Base-by-base conservation (phyloP, 805 yeast genomes). In the Komagataella pseudopastoris region DNA sequence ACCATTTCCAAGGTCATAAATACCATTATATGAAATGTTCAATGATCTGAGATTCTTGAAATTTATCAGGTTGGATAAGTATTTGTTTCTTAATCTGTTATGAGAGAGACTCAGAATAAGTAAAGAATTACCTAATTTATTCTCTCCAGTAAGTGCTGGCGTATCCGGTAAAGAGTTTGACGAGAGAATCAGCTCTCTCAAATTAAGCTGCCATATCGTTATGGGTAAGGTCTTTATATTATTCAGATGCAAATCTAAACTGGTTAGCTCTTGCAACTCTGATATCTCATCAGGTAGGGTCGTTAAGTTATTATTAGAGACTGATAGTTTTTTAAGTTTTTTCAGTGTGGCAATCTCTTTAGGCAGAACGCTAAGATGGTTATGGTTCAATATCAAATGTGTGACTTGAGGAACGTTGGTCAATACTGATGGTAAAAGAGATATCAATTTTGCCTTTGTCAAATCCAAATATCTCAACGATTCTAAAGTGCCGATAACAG, bases 1-100 rank as follows among this genome's bases (percentile, higher is more conserved):
- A n/a, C 95, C 88, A 17, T 71, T 65, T 0, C 96, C 95, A 23
- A 91, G 78, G 58, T 91, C 98, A 43, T 83, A 68, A 36, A 93
- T 65, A 55, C 83, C 90, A 60, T 93, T 93, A 64, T 91, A 91
- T 0, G 96, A 80, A 51, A 93, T 64, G 58, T 91, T 89, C 57
- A 93, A 70, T 1, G 75, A 63, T 53, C 75, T 77, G 56, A 93
- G 66, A 49, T 81, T 77, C 1, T 69, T 62, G 55, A 87, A 75
- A 49, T 74, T 67, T 5, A 86, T 76, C 36, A 93, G 69, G 3
- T 78, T 72, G 51, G 83, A 84, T 66, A 90, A 82, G 54, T 83
- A 78, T 5, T 83, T 84, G 60, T 91, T 96, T 23, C 74, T 76
- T 39, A 93, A 73, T 55, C 88, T 81, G 63, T 93, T 93, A 62